A percentile compares a stretch with the other conserved stretches of the same genome.
Evolutionary conservation across 2,329 filamentous ascomycete species (phyloP).

Genomic region (Thermochaetoides dissita): DNA sequence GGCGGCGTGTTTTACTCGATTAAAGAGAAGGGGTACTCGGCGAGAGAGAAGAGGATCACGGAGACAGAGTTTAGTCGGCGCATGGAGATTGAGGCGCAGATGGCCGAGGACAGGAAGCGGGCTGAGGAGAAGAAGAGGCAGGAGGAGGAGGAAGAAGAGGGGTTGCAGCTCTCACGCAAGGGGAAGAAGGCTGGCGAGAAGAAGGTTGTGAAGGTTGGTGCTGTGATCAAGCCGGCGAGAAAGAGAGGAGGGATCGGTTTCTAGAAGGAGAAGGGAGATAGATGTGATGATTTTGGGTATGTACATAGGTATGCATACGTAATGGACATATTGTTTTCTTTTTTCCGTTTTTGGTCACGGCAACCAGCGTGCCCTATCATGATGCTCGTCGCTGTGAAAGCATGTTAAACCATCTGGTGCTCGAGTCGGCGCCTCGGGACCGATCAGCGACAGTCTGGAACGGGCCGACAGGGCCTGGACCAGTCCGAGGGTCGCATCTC

Average conservation of each 20-base stretch:
- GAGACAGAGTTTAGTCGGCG: conserved; percentile 86
- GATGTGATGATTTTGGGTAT: background rate
- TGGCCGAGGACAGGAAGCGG: conserved; percentile 68
- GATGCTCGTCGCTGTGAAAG: too few species aligned
- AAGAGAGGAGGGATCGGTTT: conserved; percentile 44
- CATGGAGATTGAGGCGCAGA: conserved; percentile 86
- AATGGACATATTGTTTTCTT: too few species aligned
- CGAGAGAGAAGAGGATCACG: conserved; percentile 69
- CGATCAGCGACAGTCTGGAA: too few species aligned
- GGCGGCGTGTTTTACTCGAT: conserved; percentile 95
- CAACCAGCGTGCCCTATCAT: too few species aligned
- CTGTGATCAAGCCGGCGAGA: conserved; percentile 45
- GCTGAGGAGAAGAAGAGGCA: conserved; percentile 41
- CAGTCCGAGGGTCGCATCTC: too few species aligned
- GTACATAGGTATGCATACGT: too few species aligned
- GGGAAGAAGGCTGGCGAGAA: conserved; percentile 28
- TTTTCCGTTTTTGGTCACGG: too few species aligned
- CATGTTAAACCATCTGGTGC: too few species aligned
- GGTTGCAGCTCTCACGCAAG: conserved; percentile 16
- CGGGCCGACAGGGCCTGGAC: too few species aligned
- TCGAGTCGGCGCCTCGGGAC: too few species aligned
- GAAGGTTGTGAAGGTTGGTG: conserved; percentile 48
- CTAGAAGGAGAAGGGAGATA: conserved; percentile 16
- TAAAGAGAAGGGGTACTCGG: conserved; percentile 93
- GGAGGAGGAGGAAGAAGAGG: conserved; percentile 22